Conservation (phyloP, 2,329 filamentous ascomycete species). For the Parastagonospora nodorum region DNA sequence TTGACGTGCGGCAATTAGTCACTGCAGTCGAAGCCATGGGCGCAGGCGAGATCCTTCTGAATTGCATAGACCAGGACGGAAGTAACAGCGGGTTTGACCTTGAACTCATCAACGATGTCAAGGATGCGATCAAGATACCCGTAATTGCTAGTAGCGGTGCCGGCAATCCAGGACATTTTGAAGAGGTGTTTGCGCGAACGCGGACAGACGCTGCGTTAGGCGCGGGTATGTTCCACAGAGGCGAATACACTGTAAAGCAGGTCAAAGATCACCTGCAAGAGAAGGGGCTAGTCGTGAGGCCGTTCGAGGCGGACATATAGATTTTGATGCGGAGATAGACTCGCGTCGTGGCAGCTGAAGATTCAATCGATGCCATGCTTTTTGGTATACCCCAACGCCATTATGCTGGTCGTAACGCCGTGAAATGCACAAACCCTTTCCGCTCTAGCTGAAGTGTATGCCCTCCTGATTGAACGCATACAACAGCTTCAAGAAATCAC, state of each 20-base stretch:
- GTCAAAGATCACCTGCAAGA: slow-evolving; percentile 82
- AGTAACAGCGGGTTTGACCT: slow-evolving; percentile 94
- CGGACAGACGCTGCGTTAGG: slow-evolving; percentile 89
- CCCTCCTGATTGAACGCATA: slow-evolving; percentile 88
- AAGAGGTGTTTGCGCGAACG: slow-evolving; percentile 86
- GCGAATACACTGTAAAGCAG: slow-evolving; percentile 91
- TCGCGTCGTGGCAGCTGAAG: not conserved
- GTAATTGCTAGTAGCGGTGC: slow-evolving; percentile 95
- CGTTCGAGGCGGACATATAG: slow-evolving; percentile 63
- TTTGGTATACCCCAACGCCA: slow-evolving; percentile 31
- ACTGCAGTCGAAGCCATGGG: slow-evolving; percentile 95
- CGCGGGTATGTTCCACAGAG: slow-evolving; percentile 96
- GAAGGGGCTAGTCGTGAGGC: slow-evolving; percentile 77
- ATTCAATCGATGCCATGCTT: slow-evolving; percentile 15
- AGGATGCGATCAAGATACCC: slow-evolving; percentile 83
- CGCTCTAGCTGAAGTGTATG: slow-evolving; percentile 77
- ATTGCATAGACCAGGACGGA: slow-evolving; percentile 97
- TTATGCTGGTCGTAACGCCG: slow-evolving; percentile 20
- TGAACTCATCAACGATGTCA: slow-evolving; percentile 88
- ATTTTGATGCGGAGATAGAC: not conserved
- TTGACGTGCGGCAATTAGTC: slow-evolving; percentile 88
- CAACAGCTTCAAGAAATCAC: slow-evolving; percentile 83
- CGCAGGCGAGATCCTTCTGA: slow-evolving; percentile 89
- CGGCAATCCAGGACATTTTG: slow-evolving; percentile 84
- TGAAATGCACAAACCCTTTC: slow-evolving; percentile 13